phyloP scores from a whole-genome alignment of 2,329 filamentous ascomycete species.

The Aaosphaeria arxii region DNA sequence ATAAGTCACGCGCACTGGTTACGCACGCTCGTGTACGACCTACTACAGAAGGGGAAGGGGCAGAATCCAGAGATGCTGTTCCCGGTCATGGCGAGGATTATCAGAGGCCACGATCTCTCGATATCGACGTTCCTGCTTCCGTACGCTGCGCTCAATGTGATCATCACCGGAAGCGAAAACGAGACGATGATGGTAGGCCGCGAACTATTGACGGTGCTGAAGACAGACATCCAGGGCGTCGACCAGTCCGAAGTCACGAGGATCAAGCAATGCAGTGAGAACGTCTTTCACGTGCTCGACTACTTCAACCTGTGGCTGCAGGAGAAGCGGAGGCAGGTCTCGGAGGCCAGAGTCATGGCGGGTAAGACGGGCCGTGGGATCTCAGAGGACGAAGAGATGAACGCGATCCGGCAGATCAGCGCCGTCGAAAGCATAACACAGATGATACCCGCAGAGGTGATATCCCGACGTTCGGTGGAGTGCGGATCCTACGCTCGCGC shows the following conservation, averaged over 20 bases:
- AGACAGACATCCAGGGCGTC: slow-evolving; percentile 54
- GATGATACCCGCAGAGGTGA: slow-evolving; percentile 67
- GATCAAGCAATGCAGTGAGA: slow-evolving; percentile 84
- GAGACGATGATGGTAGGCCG: slow-evolving; percentile 64
- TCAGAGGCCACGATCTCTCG: slow-evolving; percentile 79
- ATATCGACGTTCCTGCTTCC: slow-evolving; percentile 88
- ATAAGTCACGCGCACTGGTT: slow-evolving; percentile 80
- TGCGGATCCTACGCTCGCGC: slow-evolving; percentile 91
- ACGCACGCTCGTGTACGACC: slow-evolving; percentile 72
- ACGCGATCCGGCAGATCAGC: slow-evolving; percentile 53
- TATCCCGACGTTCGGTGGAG: slow-evolving; percentile 82
- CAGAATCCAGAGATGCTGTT: slow-evolving; percentile 75
- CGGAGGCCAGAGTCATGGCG: slow-evolving; percentile 40
- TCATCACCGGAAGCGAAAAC: slow-evolving; percentile 67
- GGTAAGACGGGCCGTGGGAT: slow-evolving; percentile 43
- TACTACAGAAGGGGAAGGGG: slow-evolving; percentile 75
- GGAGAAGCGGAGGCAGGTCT: slow-evolving; percentile 59
- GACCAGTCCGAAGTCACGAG: slow-evolving; percentile 66
- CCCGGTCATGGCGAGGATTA: slow-evolving; percentile 74
- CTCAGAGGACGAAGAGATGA: slow-evolving; percentile 50
- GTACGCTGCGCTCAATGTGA: slow-evolving; percentile 78
- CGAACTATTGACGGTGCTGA: slow-evolving; percentile 74
- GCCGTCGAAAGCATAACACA: slow-evolving; percentile 71
- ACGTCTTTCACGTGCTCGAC: slow-evolving; percentile 85
- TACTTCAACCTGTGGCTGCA: slow-evolving; percentile 91